A percentile compares a stretch with the other conserved stretches of the same genome.
These are phyloP conservation scores for Psidium friedrichsthalianum DNA, from an alignment of 345 rosid genomes.

Conservation along the genomic window DNA sequence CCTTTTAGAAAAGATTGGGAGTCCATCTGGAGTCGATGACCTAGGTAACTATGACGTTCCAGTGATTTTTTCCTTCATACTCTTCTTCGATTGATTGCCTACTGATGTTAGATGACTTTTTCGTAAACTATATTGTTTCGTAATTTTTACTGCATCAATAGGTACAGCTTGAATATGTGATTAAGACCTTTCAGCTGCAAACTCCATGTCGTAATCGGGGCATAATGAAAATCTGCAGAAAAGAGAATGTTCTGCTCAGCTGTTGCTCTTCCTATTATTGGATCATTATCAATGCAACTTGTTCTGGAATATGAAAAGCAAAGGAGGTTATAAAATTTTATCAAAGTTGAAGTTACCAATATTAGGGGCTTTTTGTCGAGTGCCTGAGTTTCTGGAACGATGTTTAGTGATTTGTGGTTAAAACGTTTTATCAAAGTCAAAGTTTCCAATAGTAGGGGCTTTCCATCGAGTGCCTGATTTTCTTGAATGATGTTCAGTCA, in stretches of 20 bases:
- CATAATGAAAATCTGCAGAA: neutral
- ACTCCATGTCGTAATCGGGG: neutral
- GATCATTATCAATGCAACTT: no score
- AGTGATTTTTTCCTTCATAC: neutral
- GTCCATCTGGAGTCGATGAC: slow-evolving; percentile 81
- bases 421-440: neutral
- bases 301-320: no score
- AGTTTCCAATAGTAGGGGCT: neutral
- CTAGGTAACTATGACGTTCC: slow-evolving; percentile 33
- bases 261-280: neutral
- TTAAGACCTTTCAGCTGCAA: neutral
- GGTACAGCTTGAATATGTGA: neutral
- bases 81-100: neutral
- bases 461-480: neutral
- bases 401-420: neutral
- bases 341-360: neutral
- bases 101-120: neutral
- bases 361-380: neutral
- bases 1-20: slow-evolving; percentile 83
- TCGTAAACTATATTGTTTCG: no score
- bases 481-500: neutral
- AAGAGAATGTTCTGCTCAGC: neutral
- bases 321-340: no score
- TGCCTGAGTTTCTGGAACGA: neutral
- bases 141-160: neutral